Evolutionary conservation across 345 rosid species (phyloP).

Genomic region (Microthlaspi erraticum): DNA sequence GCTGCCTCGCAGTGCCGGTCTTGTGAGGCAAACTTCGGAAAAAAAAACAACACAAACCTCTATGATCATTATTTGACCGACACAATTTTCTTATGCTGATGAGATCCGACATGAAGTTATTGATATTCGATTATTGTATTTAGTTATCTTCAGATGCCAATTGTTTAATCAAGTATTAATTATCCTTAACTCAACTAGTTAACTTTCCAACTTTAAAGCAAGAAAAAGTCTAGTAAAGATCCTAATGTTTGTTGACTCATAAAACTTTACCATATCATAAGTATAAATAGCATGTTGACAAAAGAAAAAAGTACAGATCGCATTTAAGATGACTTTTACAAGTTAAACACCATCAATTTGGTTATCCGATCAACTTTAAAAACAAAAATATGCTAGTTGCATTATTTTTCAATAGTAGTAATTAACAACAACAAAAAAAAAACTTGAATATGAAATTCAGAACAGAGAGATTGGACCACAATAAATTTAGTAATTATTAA

Average conservation of each 20-base stretch:
- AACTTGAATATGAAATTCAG: conserved; percentile 14
- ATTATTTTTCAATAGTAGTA: conserved; percentile 30
- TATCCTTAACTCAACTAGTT: background rate
- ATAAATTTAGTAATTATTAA: conserved; percentile 19
- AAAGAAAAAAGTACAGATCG: background rate
- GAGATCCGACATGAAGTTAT: background rate
- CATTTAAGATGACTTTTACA: conserved; percentile 36
- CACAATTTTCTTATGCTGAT: background rate
- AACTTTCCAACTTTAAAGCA: conserved; percentile 13
- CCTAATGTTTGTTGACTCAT: conserved; percentile 11
- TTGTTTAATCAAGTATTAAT: background rate
- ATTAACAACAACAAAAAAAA: background rate
- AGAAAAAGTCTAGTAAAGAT: conserved; percentile 36
- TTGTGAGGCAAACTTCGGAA: conserved; percentile 20
- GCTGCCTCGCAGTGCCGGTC: conserved; percentile 38
- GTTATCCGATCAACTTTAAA: conserved; percentile 18
- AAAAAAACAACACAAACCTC: background rate
- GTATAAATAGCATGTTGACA: conserved; percentile 15
- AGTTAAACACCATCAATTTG: conserved; percentile 39
- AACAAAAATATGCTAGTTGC: conserved; percentile 30
- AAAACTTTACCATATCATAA: conserved; percentile 8
- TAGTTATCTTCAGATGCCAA: background rate
- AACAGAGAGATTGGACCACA: conserved; percentile 38
- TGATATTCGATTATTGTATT: background rate
- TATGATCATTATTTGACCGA: conserved; percentile 15